A percentile compares a stretch with the other conserved stretches of the same genome.
Evolutionary conservation across 768 basidiomycete species (phyloP).

Genomic region (Boletus reticuloceps): DNA sequence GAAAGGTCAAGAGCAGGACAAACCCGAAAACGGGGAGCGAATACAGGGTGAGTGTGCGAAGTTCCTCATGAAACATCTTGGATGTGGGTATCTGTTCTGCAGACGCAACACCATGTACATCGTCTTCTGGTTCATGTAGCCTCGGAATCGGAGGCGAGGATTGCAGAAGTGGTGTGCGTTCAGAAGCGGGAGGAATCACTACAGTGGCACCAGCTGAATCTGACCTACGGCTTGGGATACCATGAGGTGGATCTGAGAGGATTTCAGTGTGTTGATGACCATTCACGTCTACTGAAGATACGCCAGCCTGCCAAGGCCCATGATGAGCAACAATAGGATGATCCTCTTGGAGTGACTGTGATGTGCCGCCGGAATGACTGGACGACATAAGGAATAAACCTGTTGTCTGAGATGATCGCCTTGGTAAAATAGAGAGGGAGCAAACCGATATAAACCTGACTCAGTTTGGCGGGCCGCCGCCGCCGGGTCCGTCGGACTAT

Average conservation of each 20-base stretch:
- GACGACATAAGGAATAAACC: slow-evolving; percentile 13
- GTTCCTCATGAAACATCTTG: slow-evolving; percentile 55
- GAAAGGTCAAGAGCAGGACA: slow-evolving; percentile 20
- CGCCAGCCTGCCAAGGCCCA: slow-evolving; percentile 19
- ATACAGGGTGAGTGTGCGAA: slow-evolving; percentile 56
- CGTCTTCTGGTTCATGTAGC: slow-evolving; percentile 50
- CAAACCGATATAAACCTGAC: no score
- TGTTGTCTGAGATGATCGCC: no score
- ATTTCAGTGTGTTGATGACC: slow-evolving; percentile 4
- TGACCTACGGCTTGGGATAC: slow-evolving; percentile 13
- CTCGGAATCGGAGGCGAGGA: slow-evolving; percentile 48
- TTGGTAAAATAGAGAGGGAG: no score
- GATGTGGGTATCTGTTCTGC: slow-evolving; percentile 22
- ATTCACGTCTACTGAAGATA: slow-evolving; percentile 17
- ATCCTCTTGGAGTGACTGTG: slow-evolving; percentile 58
- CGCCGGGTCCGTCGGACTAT: no score
- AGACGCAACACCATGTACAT: background rate
- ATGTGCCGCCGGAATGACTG: slow-evolving; percentile 10
- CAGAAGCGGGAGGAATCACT: slow-evolving; percentile 22
- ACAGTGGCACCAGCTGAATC: background rate
- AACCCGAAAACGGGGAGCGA: slow-evolving; percentile 73
- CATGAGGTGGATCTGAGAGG: slow-evolving; percentile 13
- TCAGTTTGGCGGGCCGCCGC: no score
- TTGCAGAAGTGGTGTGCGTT: slow-evolving; percentile 57
- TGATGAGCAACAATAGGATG: slow-evolving; percentile 60